A percentile compares a stretch with the other conserved stretches of the same genome.
These are phyloP conservation scores for Ilex paraguariensis DNA, from an alignment of 305 asterid genomes.

Conservation along the genomic window DNA sequence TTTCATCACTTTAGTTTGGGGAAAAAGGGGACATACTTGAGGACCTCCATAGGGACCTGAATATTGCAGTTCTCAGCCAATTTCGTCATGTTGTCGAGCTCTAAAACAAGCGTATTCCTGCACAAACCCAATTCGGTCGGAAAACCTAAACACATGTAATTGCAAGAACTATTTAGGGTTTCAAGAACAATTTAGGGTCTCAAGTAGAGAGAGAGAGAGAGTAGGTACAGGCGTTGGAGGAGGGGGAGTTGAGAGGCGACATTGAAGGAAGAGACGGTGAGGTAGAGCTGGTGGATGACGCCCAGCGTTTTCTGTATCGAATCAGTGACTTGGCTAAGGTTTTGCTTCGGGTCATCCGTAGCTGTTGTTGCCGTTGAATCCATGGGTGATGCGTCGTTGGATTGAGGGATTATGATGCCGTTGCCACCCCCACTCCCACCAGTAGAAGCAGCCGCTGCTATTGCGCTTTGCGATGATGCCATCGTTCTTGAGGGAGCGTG, in stretches of 20 bases:
- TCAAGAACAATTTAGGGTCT: neutral
- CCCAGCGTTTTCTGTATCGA: slow-evolving; percentile 84
- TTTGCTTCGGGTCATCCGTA: slow-evolving; percentile 50
- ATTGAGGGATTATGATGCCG: slow-evolving; percentile 32
- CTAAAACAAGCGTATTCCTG: slow-evolving; percentile 78
- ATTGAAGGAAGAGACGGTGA: slow-evolving; percentile 84
- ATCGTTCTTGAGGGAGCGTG: neutral
- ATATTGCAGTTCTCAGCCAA: slow-evolving; percentile 73
- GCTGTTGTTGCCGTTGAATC: slow-evolving; percentile 51
- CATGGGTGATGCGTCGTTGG: slow-evolving; percentile 54
- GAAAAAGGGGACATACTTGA: slow-evolving; percentile 44
- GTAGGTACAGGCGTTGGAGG: slow-evolving; percentile 69
- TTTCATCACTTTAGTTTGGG: neutral
- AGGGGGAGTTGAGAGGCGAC: slow-evolving; percentile 73
- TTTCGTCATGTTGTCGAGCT: slow-evolving; percentile 83
- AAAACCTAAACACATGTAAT: neutral
- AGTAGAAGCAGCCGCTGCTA: no score
- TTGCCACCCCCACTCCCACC: slow-evolving; percentile 20
- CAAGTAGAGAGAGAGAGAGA: neutral
- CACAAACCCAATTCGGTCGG: neutral
- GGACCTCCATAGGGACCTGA: slow-evolving; percentile 89
- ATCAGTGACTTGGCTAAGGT: slow-evolving; percentile 57
- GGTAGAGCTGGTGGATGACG: slow-evolving; percentile 77
- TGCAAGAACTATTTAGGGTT: neutral
- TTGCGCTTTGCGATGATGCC: neutral